A percentile compares a stretch with the other conserved stretches of the same genome.
These are phyloP conservation scores for Claviceps sp. DNA, from an alignment of 2,329 filamentous ascomycete genomes.

Conservation along the genomic window DNA sequence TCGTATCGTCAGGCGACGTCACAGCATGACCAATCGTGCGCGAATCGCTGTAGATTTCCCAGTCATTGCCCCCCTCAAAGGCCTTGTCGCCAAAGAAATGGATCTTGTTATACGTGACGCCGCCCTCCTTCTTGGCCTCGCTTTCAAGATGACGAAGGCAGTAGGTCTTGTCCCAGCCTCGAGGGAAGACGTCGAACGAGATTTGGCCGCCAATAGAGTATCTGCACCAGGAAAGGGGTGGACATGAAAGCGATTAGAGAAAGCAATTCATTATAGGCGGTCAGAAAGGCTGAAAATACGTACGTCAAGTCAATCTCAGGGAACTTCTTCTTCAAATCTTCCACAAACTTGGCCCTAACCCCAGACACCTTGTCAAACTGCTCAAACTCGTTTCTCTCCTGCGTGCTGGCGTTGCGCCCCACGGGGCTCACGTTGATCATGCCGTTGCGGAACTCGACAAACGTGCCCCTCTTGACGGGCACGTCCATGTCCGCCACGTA, in stretches of 20 bases:
- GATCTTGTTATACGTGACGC: conserved; percentile 69
- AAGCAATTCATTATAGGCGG: neutral
- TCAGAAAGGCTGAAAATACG: neutral
- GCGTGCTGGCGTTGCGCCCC: conserved; percentile 69
- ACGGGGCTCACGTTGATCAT: conserved; percentile 81
- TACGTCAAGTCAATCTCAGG: conserved; percentile 72
- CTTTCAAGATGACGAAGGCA: conserved; percentile 77
- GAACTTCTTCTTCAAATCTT: conserved; percentile 66
- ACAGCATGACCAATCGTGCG: conserved; percentile 81
- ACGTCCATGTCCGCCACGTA: conserved; percentile 77
- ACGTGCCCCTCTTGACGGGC: conserved; percentile 72
- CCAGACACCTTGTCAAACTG: conserved; percentile 66
- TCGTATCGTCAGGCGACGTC: conserved; percentile 68
- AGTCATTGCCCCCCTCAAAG: conserved; percentile 82
- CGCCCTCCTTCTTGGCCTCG: conserved; percentile 57
- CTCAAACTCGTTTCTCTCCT: conserved; percentile 75
- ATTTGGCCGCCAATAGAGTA: conserved; percentile 96
- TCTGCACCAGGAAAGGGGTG: conserved; percentile 25
- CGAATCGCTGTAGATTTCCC: conserved; percentile 76
- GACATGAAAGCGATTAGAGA: no score
- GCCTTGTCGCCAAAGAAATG: conserved; percentile 99
- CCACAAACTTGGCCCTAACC: conserved; percentile 65
- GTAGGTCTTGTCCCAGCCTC: conserved; percentile 98
- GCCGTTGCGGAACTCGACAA: conserved; percentile 80
- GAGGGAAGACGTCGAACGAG: conserved; percentile 95